Percentiles rank a stretch among this genome's conserved stretches.
phyloP scores from a whole-genome alignment of 148 eudicot species.

The Silene conica region DNA sequence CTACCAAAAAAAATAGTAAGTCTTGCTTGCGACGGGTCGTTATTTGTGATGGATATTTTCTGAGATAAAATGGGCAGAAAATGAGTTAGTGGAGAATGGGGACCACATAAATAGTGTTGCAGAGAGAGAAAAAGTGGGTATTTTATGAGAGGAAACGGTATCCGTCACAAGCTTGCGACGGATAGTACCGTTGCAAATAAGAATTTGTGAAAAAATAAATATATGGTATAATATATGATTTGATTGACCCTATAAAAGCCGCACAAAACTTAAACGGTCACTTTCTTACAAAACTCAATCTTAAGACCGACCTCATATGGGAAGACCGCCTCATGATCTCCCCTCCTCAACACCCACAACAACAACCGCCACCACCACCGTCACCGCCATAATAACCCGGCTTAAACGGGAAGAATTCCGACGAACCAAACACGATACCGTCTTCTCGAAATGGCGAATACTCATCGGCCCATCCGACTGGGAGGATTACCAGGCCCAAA shows the following conservation, averaged over 20 bases:
- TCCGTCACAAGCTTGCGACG: no score
- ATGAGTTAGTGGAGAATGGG: no score
- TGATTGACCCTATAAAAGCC: constrained; percentile 19
- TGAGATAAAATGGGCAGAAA: no score
- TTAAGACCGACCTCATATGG: constrained; percentile 5
- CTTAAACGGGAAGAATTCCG: constrained; percentile 54
- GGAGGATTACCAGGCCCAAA: constrained; percentile 48
- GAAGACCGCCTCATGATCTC: constrained; percentile 5
- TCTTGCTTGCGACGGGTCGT: no score
- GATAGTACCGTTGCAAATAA: no score
- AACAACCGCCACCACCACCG: constrained; percentile 10
- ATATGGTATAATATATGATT: no score
- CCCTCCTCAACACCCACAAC: constrained; percentile 11
- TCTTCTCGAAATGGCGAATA: constrained; percentile 68
- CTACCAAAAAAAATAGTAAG: no score
- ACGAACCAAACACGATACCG: constrained; percentile 64
- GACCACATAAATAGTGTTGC: no score
- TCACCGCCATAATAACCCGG: constrained; percentile 16
- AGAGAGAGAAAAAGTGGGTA: no score
- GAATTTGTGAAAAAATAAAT: no score
- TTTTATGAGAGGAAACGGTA: no score
- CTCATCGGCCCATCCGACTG: constrained; percentile 79
- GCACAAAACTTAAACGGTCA: constrained; percentile 24
- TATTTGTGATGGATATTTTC: no score
- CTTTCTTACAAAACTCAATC: neutral